These are phyloP conservation scores for Yamadazyma sp. DNA, from an alignment of 1,139 yeast species.

Conservation along the genomic window DNA sequence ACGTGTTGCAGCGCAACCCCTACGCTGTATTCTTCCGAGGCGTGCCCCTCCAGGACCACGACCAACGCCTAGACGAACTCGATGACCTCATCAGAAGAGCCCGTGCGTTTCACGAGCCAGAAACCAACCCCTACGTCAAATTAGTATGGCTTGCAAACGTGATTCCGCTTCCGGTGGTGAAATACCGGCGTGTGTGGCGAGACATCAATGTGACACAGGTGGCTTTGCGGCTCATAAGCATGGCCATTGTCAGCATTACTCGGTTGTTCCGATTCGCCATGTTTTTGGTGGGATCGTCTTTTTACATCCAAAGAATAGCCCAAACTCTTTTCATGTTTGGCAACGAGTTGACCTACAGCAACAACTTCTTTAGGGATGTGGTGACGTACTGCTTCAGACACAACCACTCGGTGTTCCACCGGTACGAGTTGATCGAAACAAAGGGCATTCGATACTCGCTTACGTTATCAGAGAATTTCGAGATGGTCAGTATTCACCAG, in stretches of 20 bases:
- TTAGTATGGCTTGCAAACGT: slow-evolving; percentile 19
- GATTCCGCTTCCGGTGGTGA: slow-evolving; percentile 31
- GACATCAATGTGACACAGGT: slow-evolving; percentile 11
- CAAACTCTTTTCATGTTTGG: slow-evolving; percentile 24
- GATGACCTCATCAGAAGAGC: slow-evolving; percentile 12
- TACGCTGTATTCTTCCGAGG: slow-evolving; percentile 15
- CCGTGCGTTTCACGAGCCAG: too few relatives aligned
- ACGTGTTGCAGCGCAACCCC: slow-evolving; percentile 22
- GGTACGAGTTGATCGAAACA: slow-evolving; percentile 4
- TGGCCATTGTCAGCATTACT: slow-evolving; percentile 9
- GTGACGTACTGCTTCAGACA: slow-evolving; percentile 27
- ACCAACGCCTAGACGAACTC: slow-evolving; percentile 14
- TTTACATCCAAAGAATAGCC: slow-evolving; percentile 14
- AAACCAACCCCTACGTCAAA: slow-evolving; percentile 8
- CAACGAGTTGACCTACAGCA: slow-evolving; percentile 31
- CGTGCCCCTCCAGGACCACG: slow-evolving; percentile 18
- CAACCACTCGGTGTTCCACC: slow-evolving; percentile 11
- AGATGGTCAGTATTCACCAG: slow-evolving; percentile 1
- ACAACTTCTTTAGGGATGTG: slow-evolving; percentile 28
- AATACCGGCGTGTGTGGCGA: slow-evolving; percentile 26
- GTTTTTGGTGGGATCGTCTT: slow-evolving; percentile 21
- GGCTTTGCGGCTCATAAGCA: slow-evolving; percentile 1
- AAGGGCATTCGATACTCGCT: slow-evolving; percentile 8
- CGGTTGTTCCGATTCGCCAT: slow-evolving; percentile 18
- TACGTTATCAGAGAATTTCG: slow-evolving; percentile 5